These are phyloP conservation scores for Bryoglossum gracile DNA, from an alignment of 495 filamentous ascomycete species.

Conservation along the genomic window DNA sequence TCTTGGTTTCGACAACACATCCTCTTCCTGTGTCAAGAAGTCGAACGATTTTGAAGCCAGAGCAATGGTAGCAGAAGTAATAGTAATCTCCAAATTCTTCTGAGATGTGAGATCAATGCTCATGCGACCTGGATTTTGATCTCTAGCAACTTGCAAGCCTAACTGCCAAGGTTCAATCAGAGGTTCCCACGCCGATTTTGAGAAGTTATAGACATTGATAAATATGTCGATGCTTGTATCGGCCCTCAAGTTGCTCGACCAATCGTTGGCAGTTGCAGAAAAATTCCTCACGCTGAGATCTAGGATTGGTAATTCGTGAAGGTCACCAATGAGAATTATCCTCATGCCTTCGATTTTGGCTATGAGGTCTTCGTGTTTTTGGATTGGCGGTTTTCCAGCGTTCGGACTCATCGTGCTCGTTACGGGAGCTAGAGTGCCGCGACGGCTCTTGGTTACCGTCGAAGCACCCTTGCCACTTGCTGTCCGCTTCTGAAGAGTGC, in stretches of 20 bases:
- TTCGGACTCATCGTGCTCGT: slow-evolving; percentile 9
- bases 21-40: slow-evolving; percentile 82
- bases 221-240: slow-evolving; percentile 88
- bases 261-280: slow-evolving; percentile 73
- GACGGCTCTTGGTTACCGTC: slow-evolving; percentile 39
- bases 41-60: slow-evolving; percentile 86
- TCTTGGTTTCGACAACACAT: slow-evolving; percentile 89
- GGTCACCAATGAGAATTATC: slow-evolving; percentile 87
- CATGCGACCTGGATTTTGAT: slow-evolving; percentile 64
- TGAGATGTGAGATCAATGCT: slow-evolving; percentile 81
- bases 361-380: slow-evolving; percentile 71
- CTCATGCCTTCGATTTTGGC: slow-evolving; percentile 81
- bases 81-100: slow-evolving; percentile 81
- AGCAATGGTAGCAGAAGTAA: slow-evolving; percentile 92
- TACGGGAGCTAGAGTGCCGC: slow-evolving; percentile 12
- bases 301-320: slow-evolving; percentile 88
- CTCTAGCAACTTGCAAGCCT: slow-evolving; percentile 80
- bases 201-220: slow-evolving; percentile 96
- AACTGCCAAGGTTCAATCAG: slow-evolving; percentile 94
- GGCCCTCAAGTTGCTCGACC: slow-evolving; percentile 80
- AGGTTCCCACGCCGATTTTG: slow-evolving; percentile 97
- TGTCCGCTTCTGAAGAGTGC: slow-evolving; percentile 51
- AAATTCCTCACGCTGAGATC: slow-evolving; percentile 94
- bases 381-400: slow-evolving; percentile 23
- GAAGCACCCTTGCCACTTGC: slow-evolving; percentile 56